These are phyloP conservation scores for Acer negundo DNA, from an alignment of 345 rosid species.

Conservation along the genomic window DNA sequence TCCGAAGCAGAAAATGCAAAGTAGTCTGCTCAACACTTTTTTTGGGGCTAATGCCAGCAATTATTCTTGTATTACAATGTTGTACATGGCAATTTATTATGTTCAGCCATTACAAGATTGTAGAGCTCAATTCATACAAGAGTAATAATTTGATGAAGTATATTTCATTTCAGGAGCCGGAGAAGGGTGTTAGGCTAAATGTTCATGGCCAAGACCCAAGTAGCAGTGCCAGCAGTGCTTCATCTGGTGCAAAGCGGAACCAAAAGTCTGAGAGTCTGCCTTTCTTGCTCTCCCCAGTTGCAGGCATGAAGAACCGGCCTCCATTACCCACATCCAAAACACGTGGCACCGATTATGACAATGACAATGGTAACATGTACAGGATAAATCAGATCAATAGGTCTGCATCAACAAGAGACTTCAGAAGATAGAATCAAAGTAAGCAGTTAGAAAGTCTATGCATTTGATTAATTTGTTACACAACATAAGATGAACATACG, in stretches of 20 bases:
- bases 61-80: slow-evolving; percentile 4
- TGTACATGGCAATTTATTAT: neutral
- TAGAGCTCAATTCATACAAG: neutral
- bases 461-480: slow-evolving; percentile 32
- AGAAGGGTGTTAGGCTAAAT: slow-evolving; percentile 14
- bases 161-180: slow-evolving; percentile 32
- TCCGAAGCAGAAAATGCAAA: neutral
- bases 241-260: slow-evolving; percentile 33
- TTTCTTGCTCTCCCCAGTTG: slow-evolving; percentile 24
- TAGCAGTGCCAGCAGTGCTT: slow-evolving; percentile 39
- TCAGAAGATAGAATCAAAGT: slow-evolving; percentile 34
- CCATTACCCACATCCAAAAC: slow-evolving; percentile 38
- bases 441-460: slow-evolving; percentile 34
- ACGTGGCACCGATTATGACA: slow-evolving; percentile 18
- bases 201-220: slow-evolving; percentile 30
- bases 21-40: neutral
- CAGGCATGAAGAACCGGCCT: slow-evolving; percentile 34
- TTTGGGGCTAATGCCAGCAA: neutral
- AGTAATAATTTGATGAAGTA: neutral
- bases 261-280: slow-evolving; percentile 19
- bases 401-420: slow-evolving; percentile 60
- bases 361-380: slow-evolving; percentile 27
- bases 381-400: slow-evolving; percentile 40
- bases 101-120: neutral
- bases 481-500: neutral